These are phyloP conservation scores for Neoboletus magnificus DNA, from an alignment of 768 basidiomycete genomes.

Conservation along the genomic window DNA sequence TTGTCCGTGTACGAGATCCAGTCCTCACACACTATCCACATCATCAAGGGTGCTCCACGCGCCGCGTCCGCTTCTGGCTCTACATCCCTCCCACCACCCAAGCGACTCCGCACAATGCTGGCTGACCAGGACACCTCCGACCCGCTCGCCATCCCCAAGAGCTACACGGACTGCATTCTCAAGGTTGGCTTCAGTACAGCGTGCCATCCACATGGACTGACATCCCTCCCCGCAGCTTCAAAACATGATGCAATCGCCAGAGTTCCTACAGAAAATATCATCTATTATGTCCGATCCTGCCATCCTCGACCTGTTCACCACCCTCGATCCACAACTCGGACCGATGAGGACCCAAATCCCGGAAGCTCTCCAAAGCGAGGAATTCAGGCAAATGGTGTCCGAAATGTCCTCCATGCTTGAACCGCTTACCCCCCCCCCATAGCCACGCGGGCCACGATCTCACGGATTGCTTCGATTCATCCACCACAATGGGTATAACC, in stretches of 20 bases:
- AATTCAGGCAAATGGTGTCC: slow-evolving; percentile 74
- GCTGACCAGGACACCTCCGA: slow-evolving; percentile 87
- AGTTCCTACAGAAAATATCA: slow-evolving; percentile 87
- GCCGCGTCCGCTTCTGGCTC: slow-evolving; percentile 33
- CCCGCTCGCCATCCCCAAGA: slow-evolving; percentile 80
- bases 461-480: slow-evolving; percentile 88
- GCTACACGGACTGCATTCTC: slow-evolving; percentile 70
- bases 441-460: slow-evolving; percentile 76
- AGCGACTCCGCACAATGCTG: slow-evolving; percentile 74
- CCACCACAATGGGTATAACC: slow-evolving; percentile 87
- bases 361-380: slow-evolving; percentile 70
- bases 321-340: slow-evolving; percentile 73
- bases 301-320: slow-evolving; percentile 84
- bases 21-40: slow-evolving; percentile 83
- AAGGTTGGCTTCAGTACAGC: slow-evolving; percentile 86
- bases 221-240: slow-evolving; percentile 63
- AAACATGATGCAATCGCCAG: slow-evolving; percentile 78
- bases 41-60: slow-evolving; percentile 83
- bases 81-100: slow-evolving; percentile 39
- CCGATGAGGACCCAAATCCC: slow-evolving; percentile 79
- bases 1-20: slow-evolving; percentile 89
- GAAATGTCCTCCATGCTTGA: slow-evolving; percentile 22
- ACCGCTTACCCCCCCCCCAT: too few species aligned
- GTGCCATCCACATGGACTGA: too few species aligned
- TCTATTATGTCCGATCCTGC: slow-evolving; percentile 82